Percentiles rank a stretch among this genome's conserved stretches.
Evolutionary conservation across 1,139 yeast species (phyloP).

Genomic region (Yamadazyma atmosphaerica): DNA sequence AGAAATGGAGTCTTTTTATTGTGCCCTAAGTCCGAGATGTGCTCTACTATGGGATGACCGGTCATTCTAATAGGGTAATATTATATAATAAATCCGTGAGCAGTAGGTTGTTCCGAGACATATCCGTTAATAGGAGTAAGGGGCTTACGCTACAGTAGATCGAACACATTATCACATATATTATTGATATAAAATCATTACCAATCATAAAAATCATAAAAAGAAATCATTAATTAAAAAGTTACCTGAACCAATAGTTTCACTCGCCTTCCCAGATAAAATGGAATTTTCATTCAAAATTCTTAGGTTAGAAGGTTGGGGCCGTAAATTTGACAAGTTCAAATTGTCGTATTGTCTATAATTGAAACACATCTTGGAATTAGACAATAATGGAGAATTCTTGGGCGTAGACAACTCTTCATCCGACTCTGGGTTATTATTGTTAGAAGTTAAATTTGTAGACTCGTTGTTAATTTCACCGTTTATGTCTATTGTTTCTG

Average conservation of each 20-base stretch:
- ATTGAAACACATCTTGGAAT: slow-evolving; percentile 40
- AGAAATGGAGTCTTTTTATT: too few species aligned
- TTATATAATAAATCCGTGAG: too few species aligned
- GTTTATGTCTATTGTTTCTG: slow-evolving; percentile 11
- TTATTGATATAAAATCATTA: slow-evolving; percentile 1
- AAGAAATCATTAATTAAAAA: slow-evolving; percentile 51
- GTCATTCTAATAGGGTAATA: too few species aligned
- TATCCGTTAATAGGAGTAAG: too few species aligned
- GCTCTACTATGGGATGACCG: too few species aligned
- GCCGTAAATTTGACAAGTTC: slow-evolving; percentile 36
- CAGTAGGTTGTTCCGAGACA: too few species aligned
- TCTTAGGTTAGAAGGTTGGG: slow-evolving; percentile 23
- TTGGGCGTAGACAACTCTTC: slow-evolving; percentile 23
- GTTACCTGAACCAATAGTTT: slow-evolving; percentile 54
- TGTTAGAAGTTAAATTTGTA: slow-evolving; percentile 3
- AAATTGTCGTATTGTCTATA: slow-evolving; percentile 48
- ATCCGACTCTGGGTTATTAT: slow-evolving; percentile 10
- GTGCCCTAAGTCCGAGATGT: too few species aligned
- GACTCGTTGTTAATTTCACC: slow-evolving; percentile 3
- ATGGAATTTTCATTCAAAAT: slow-evolving; percentile 47
- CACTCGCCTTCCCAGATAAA: slow-evolving; percentile 52
- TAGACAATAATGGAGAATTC: slow-evolving; percentile 19
- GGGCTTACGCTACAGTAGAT: too few species aligned
- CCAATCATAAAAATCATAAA: slow-evolving; percentile 24
- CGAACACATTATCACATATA: slow-evolving; percentile 1